Evolutionary conservation across 805 yeast species (phyloP).

Genomic region (Saccharomycopsis sp.): DNA sequence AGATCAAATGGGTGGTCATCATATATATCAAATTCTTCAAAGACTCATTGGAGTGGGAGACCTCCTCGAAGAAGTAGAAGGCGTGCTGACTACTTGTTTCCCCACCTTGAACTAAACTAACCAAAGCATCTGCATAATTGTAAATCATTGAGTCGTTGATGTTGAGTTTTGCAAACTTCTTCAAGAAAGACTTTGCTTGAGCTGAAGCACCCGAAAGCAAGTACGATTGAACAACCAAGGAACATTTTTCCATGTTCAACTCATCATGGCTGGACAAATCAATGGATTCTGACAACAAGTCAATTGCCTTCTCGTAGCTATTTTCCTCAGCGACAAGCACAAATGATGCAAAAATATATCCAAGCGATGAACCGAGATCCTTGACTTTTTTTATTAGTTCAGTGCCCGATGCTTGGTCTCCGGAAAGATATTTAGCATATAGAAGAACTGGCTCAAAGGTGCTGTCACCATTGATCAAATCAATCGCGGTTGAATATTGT

Average conservation of each 20-base stretch:
- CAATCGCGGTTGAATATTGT: conserved; percentile 21
- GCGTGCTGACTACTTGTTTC: conserved; percentile 33
- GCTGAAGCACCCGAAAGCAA: conserved; percentile 9
- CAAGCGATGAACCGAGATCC: conserved; percentile 15
- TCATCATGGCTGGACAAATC: conserved; percentile 12
- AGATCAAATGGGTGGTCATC: conserved; percentile 67
- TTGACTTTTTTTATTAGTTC: conserved; percentile 21
- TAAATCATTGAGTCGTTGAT: conserved; percentile 63
- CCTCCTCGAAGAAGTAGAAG: conserved; percentile 72
- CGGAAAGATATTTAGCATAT: conserved; percentile 25
- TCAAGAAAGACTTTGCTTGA: conserved; percentile 14
- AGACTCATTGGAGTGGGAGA: conserved; percentile 43
- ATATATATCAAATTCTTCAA: conserved; percentile 51
- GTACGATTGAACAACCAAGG: conserved; percentile 18
- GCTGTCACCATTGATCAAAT: conserved; percentile 4
- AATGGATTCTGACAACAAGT: conserved; percentile 4
- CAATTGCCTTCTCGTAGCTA: conserved; percentile 21
- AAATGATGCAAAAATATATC: conserved; percentile 24
- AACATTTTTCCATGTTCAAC: conserved; percentile 18
- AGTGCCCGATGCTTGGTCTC: conserved; percentile 20
- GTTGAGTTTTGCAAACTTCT: conserved; percentile 22
- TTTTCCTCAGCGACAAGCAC: conserved; percentile 23
- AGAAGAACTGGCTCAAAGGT: conserved; percentile 27
- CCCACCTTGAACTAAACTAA: conserved; percentile 35
- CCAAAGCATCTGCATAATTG: conserved; percentile 75